Evolutionary conservation across 805 yeast species (phyloP).

Genomic region (Starmerella apicola): DNA sequence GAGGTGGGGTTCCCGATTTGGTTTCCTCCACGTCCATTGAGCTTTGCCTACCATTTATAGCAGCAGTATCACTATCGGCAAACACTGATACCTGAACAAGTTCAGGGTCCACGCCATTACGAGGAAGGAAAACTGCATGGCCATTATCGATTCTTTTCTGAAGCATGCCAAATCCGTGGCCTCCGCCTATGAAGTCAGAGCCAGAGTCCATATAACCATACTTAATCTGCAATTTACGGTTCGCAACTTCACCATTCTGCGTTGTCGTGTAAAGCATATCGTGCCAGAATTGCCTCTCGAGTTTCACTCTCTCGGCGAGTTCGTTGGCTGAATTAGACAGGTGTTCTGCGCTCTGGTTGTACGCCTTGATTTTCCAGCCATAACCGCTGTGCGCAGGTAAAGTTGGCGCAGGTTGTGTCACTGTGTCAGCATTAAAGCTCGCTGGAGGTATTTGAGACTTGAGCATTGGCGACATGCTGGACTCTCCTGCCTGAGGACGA

Average conservation of each 20-base stretch:
- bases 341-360: slow-evolving; percentile 41
- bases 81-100: slow-evolving; percentile 45
- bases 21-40: background rate
- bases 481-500: slow-evolving; percentile 73
- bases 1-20: slow-evolving; percentile 22
- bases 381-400: slow-evolving; percentile 23
- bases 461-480: slow-evolving; percentile 50
- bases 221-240: slow-evolving; percentile 63
- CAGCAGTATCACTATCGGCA: slow-evolving; percentile 23
- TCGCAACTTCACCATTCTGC: slow-evolving; percentile 43
- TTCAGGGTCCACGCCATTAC: slow-evolving; percentile 26
- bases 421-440: slow-evolving; percentile 27
- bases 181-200: slow-evolving; percentile 48
- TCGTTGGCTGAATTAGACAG: slow-evolving; percentile 41
- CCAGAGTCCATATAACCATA: slow-evolving; percentile 92
- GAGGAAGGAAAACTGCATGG: slow-evolving; percentile 31
- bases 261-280: slow-evolving; percentile 33
- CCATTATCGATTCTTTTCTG: slow-evolving; percentile 30
- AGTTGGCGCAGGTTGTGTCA: slow-evolving; percentile 11
- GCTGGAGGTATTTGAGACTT: slow-evolving; percentile 20
- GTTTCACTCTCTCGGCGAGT: slow-evolving; percentile 41
- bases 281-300: slow-evolving; percentile 61
- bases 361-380: slow-evolving; percentile 78
- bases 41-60: background rate
- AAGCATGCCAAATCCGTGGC: slow-evolving; percentile 45